Evolutionary conservation across 768 basidiomycete species (phyloP).

Genomic region (Leccinum obscurum): DNA sequence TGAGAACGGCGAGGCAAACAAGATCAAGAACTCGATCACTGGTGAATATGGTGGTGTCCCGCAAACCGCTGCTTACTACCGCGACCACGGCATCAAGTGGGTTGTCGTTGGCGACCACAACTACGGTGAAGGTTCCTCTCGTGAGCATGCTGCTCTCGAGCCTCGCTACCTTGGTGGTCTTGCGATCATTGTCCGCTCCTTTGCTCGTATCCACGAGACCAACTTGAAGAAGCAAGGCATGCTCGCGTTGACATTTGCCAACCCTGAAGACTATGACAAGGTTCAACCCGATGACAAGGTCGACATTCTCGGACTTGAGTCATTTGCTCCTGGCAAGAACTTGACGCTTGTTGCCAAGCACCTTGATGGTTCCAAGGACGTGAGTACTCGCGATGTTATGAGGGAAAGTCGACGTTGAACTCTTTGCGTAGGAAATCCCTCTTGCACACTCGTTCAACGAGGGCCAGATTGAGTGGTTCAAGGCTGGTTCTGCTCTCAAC

Average conservation of each 20-base stretch:
- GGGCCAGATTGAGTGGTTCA: conserved; percentile 98
- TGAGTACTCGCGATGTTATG: conserved; percentile 28
- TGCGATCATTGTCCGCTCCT: conserved; percentile 94
- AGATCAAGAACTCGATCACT: conserved; percentile 86
- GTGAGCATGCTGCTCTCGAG: conserved; percentile 96
- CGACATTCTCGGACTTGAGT: conserved; percentile 84
- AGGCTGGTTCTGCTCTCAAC: conserved; percentile 94
- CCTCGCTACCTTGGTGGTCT: conserved; percentile 93
- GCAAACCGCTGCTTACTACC: conserved; percentile 83
- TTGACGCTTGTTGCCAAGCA: conserved; percentile 83
- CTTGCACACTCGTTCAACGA: conserved; percentile 96
- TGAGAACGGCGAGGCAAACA: conserved; percentile 96
- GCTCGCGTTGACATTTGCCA: conserved; percentile 92
- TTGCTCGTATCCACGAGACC: conserved; percentile 97
- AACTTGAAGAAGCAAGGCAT: conserved; percentile 99
- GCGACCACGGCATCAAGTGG: conserved; percentile 90
- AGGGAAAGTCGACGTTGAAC: conserved; percentile 11
- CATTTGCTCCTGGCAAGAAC: conserved; percentile 91
- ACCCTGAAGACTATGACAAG: conserved; percentile 95
- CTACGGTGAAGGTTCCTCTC: conserved; percentile 98
- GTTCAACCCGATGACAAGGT: conserved; percentile 84
- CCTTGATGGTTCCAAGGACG: conserved; percentile 72
- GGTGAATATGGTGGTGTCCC: conserved; percentile 88
- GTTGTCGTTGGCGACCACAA: conserved; percentile 95
- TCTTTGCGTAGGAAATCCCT: conserved; percentile 53